These are phyloP conservation scores for Artemisia annua DNA, from an alignment of 129 eudicot species.

Conservation along the genomic window DNA sequence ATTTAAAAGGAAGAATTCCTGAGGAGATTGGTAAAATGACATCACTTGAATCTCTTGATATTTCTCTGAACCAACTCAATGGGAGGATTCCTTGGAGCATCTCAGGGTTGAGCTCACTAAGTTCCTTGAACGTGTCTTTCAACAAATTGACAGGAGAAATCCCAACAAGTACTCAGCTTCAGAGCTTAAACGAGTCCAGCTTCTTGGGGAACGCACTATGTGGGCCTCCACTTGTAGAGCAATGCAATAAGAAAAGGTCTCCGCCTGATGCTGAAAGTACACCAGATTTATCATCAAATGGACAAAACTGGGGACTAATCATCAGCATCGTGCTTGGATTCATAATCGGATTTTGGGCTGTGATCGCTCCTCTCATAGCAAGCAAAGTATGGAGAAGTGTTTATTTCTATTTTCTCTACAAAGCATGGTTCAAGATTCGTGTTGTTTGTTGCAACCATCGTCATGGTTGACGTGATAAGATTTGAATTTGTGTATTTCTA, in stretches of 20 bases:
- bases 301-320: conserved; percentile 11
- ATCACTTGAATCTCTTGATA: conserved; percentile 42
- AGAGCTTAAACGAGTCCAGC: conserved; percentile 39
- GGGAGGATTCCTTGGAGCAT: conserved; percentile 41
- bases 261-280: not conserved
- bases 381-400: conserved; percentile 13
- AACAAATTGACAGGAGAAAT: conserved; percentile 42
- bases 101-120: conserved; percentile 26
- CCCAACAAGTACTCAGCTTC: conserved; percentile 42
- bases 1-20: conserved; percentile 24
- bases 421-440: conserved; percentile 10
- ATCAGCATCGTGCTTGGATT: conserved; percentile 24
- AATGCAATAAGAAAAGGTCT: conserved; percentile 4
- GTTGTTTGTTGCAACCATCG: not conserved
- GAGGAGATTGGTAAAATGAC: conserved; percentile 35
- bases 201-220: conserved; percentile 36
- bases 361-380: conserved; percentile 14
- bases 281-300: not conserved
- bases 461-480: no score
- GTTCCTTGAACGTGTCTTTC: conserved; percentile 38
- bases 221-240: conserved; percentile 31
- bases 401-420: conserved; percentile 12
- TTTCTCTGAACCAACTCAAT: conserved; percentile 33
- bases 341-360: conserved; percentile 13
- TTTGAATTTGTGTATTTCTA: no score